Conservation (phyloP, 495 filamentous ascomycete species). For the Aspergillus biplanus region DNA sequence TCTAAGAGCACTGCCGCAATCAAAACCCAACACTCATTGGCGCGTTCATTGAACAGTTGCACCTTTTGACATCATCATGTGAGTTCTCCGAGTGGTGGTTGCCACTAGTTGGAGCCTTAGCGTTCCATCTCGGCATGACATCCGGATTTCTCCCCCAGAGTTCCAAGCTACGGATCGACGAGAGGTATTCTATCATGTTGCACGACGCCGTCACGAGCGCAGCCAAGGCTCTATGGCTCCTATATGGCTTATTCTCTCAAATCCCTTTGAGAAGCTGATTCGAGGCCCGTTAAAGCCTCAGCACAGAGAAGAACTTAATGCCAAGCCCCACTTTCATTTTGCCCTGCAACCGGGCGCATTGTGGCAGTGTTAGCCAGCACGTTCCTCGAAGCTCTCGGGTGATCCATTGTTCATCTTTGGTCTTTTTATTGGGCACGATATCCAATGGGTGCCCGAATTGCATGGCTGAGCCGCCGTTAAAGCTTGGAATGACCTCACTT, state of each 20-base stretch:
- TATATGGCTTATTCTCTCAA: background rate
- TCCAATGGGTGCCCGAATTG: too few relatives aligned
- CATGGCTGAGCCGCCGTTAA: background rate
- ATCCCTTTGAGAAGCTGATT: background rate
- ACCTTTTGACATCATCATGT: conserved; percentile 3
- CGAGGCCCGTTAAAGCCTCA: background rate
- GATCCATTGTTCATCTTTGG: background rate
- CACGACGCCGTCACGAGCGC: background rate
- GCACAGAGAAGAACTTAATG: background rate
- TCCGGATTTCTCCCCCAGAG: background rate
- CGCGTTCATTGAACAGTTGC: background rate
- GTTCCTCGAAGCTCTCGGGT: background rate
- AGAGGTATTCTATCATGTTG: too few relatives aligned
- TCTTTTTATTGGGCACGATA: too few relatives aligned
- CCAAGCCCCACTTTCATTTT: conserved; percentile 7
- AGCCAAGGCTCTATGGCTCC: background rate
- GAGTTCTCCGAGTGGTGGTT: background rate
- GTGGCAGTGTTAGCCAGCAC: conserved; percentile 9
- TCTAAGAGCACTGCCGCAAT: conserved; percentile 19
- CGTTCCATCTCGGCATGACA: background rate
- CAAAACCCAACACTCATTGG: conserved; percentile 8
- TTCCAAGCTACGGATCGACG: background rate
- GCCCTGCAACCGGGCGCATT: conserved; percentile 13
- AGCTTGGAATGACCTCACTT: background rate
- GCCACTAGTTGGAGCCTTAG: background rate